Base-by-base conservation (phyloP, 148 eudicot species). In the Amaranthus hypochondriacus region DNA sequence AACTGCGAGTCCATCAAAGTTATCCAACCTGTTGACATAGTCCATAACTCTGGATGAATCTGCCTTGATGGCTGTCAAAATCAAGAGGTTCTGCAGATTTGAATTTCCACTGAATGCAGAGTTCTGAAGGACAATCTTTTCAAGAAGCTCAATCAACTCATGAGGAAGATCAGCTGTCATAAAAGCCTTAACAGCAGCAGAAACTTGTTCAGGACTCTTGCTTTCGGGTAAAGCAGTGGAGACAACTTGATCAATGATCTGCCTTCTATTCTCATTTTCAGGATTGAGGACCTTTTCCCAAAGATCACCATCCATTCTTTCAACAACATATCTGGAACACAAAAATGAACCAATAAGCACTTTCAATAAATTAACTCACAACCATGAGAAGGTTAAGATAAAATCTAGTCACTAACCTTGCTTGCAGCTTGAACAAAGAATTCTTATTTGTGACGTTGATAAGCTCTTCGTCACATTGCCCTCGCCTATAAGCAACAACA, bases 111-210 rank as follows among this genome's bases (percentile, higher is more conserved):
- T 96, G 64, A 96, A 96, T 57, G 98, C 98, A 66, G 98, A 95
- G 72, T 95, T 95, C 75, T 96, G 99, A 55, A 96, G 92, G 76
- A 96, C 99, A 73, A 96, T 96, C 82, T 96, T 96, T 76, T 96
- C 99, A 60, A 95, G 90, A 74, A 95, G 92, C 90, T 95, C 98
- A 72, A 95, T 95, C 60, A 95, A 81, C 78, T 95, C 98, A 78
- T 95, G 98, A 69, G 98, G 98, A 65, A 95, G 93, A 80, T 95
- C 98, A 71, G 98, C 98, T 15, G 98, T 88, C 98, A 95, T 95
- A 74, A 95, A 95, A 75, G 98, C 98, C 79, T 95, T 95, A 67
- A 95, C 98, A 77, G 98, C 98, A 15, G 98, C 96, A 82, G 98
- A 95, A 66, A 95, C 98, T 87, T 95, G 98, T 75, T 95, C 98